Conservation (phyloP, 164 flowering plant genomes). For the Vitis amurensis region DNA sequence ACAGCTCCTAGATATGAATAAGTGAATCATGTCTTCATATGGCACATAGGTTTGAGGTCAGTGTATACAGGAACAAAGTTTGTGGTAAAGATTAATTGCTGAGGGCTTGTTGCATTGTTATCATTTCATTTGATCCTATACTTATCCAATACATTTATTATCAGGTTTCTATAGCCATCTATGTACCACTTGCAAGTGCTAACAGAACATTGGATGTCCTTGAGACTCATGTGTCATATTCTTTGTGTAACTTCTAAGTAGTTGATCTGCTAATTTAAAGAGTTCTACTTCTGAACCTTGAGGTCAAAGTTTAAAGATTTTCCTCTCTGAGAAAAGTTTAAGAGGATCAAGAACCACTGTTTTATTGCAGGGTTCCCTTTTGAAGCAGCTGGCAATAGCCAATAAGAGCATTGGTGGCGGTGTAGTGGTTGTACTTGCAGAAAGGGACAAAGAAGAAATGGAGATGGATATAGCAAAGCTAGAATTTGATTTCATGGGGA, state of each 20-base stretch:
- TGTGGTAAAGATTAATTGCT: too few species aligned
- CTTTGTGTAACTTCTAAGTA: background rate
- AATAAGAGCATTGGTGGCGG: conserved; percentile 94
- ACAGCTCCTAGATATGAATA: too few species aligned
- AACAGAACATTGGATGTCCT: background rate
- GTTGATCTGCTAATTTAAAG: background rate
- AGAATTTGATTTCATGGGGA: conserved; percentile 91
- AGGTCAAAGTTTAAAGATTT: background rate
- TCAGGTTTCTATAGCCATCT: background rate
- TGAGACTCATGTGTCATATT: background rate
- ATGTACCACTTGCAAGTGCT: background rate
- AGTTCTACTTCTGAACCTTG: background rate
- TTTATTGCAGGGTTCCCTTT: conserved; percentile 76
- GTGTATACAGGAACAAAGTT: too few species aligned
- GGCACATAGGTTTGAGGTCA: too few species aligned
- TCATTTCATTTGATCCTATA: too few species aligned
- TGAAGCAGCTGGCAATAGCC: conserved; percentile 94
- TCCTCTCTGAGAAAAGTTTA: background rate
- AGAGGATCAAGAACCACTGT: background rate
- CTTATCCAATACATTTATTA: background rate
- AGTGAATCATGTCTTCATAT: too few species aligned
- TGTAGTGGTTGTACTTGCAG: conserved; percentile 89
- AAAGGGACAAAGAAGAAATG: conserved; percentile 97
- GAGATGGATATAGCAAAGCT: conserved; percentile 89
- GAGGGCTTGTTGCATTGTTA: too few species aligned